phyloP scores from a whole-genome alignment of 495 filamentous ascomycete species.

The Penicillium goetzii region DNA sequence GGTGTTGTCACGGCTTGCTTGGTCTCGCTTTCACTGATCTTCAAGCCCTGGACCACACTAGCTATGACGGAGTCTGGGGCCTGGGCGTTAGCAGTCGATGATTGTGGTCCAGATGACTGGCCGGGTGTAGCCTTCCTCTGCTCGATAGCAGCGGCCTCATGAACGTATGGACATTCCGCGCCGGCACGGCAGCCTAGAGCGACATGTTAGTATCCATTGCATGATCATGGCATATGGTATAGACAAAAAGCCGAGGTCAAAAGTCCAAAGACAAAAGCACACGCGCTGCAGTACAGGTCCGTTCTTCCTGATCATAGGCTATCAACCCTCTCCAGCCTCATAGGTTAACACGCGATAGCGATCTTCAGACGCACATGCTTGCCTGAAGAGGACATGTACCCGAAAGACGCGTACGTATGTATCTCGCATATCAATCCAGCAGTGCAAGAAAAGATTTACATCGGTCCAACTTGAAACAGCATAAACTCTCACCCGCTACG shows the following conservation, averaged over 20 bases:
- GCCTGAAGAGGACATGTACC: neutral
- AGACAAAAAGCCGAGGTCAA: neutral
- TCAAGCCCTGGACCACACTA: conserved; percentile 20
- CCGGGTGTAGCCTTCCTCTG: conserved; percentile 12
- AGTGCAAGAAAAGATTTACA: neutral
- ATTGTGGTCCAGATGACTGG: conserved; percentile 16
- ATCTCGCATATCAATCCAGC: neutral
- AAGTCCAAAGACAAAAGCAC: neutral
- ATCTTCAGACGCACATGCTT: neutral
- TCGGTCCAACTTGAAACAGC: conserved; percentile 13
- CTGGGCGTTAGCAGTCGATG: conserved; percentile 11
- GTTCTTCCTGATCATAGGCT: neutral
- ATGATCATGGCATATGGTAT: neutral
- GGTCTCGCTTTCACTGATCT: conserved; percentile 14
- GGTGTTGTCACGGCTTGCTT: conserved; percentile 16
- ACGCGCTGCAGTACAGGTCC: neutral
- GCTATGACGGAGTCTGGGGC: conserved; percentile 13
- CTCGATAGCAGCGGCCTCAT: conserved; percentile 32
- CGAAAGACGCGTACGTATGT: conserved; percentile 1
- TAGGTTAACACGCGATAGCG: neutral
- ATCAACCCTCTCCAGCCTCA: neutral
- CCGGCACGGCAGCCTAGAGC: conserved; percentile 48
- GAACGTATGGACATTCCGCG: conserved; percentile 45
- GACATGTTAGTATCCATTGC: conserved; percentile 25
- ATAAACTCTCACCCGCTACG: conserved; percentile 19